Conservation (phyloP, 2,329 filamentous ascomycete genomes). For the Calycina herbarum region DNA sequence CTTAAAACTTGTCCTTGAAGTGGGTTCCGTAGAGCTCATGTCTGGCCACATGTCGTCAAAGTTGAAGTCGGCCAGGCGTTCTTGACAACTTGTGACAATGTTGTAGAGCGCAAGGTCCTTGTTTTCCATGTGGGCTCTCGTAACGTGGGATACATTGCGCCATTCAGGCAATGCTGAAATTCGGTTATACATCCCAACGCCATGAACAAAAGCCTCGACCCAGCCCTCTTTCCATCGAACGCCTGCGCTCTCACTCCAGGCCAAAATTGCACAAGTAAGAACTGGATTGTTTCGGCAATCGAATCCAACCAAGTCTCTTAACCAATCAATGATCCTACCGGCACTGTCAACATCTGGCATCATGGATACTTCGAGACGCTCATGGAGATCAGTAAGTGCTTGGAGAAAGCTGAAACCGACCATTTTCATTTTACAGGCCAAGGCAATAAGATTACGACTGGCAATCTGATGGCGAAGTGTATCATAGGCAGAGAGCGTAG, state of each 20-base stretch:
- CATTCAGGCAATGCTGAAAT: constrained; percentile 58
- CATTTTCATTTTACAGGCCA: constrained; percentile 63
- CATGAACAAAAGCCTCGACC: constrained; percentile 66
- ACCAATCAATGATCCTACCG: constrained; percentile 60
- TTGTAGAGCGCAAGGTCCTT: constrained; percentile 62
- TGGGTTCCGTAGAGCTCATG: constrained; percentile 35
- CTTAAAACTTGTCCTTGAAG: constrained; percentile 51
- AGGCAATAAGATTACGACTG: constrained; percentile 67
- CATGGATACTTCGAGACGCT: constrained; percentile 60
- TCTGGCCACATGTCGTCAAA: constrained; percentile 62
- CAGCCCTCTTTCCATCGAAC: constrained; percentile 66
- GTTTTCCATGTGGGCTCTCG: constrained; percentile 61
- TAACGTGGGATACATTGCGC: constrained; percentile 58
- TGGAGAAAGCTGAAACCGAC: constrained; percentile 65
- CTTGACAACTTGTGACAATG: constrained; percentile 61
- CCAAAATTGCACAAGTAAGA: constrained; percentile 59
- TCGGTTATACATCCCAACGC: constrained; percentile 59
- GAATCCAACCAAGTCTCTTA: constrained; percentile 59
- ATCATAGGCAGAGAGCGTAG: constrained; percentile 48
- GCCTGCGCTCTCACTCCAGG: constrained; percentile 63
- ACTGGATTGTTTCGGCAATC: constrained; percentile 63
- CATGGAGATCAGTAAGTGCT: constrained; percentile 61
- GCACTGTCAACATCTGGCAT: constrained; percentile 56
- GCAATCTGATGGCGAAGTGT: constrained; percentile 61
- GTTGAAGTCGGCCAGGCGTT: constrained; percentile 58